A percentile compares a stretch with the other conserved stretches of the same genome.
Conservation (phyloP, 2,329 filamentous ascomycete genomes). For the Talaromyces sp. region DNA sequence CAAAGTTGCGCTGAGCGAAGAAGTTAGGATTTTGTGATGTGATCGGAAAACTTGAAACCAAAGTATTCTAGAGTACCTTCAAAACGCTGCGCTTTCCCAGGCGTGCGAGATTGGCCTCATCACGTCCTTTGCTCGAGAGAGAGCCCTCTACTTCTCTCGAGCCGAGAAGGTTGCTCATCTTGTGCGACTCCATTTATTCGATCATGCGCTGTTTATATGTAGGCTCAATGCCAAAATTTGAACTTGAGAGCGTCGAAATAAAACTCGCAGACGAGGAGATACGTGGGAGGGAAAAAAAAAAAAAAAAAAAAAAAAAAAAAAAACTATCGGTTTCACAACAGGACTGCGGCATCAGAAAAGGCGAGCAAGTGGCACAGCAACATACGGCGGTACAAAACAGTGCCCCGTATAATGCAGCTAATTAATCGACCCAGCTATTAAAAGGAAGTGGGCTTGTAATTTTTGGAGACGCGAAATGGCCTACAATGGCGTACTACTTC, state of each 20-base stretch:
- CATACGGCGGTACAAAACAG: background rate
- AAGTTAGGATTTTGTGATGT: background rate
- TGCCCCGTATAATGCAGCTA: background rate
- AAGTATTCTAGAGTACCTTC: constrained; percentile 21
- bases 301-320: background rate
- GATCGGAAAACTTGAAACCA: background rate
- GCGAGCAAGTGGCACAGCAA: background rate
- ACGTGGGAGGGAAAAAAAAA: background rate
- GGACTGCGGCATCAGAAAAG: background rate
- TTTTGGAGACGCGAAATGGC: no score
- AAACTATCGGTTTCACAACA: background rate
- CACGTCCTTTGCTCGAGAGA: constrained; percentile 20
- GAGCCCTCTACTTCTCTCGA: constrained; percentile 2
- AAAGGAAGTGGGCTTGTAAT: no score
- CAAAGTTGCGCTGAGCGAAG: constrained; percentile 3
- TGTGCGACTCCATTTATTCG: constrained; percentile 4
- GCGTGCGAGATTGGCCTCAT: constrained; percentile 43
- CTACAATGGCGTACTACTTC: background rate
- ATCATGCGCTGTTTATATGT: constrained; percentile 7
- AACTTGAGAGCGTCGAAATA: background rate
- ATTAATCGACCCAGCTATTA: no score
- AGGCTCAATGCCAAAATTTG: background rate
- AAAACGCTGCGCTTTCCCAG: constrained; percentile 49
- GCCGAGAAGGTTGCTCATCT: background rate
- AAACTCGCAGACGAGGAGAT: background rate